Evolutionary conservation across 805 yeast species (phyloP).

Genomic region (Saccharomycopsis malanga): DNA sequence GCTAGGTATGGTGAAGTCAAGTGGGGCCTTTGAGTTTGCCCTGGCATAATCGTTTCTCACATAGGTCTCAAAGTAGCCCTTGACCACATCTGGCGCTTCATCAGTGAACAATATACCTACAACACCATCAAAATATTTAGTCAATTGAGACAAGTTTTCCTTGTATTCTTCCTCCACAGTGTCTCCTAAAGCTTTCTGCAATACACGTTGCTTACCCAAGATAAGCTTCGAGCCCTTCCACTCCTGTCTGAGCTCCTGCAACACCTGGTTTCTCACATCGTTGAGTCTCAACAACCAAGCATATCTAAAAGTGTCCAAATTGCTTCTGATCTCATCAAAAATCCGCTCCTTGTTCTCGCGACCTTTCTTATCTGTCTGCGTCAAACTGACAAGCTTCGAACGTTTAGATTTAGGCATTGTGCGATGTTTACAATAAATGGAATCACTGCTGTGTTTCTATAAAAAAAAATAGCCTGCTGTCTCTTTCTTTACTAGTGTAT

Average conservation of each 20-base stretch:
- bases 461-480: neutral
- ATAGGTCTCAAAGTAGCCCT: constrained; percentile 76
- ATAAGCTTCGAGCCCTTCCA: constrained; percentile 89
- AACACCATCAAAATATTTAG: constrained; percentile 63
- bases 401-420: constrained; percentile 95
- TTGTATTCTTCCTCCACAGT: constrained; percentile 84
- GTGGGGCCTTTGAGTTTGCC: constrained; percentile 79
- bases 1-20: constrained; percentile 77
- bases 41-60: constrained; percentile 79
- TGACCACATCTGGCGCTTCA: constrained; percentile 83
- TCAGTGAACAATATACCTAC: constrained; percentile 86
- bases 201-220: constrained; percentile 87
- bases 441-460: neutral
- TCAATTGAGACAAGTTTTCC: constrained; percentile 68
- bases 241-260: constrained; percentile 86
- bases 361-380: constrained; percentile 95
- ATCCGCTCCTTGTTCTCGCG: constrained; percentile 85
- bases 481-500: too few relatives aligned
- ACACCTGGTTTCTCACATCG: constrained; percentile 91
- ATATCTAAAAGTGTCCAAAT: constrained; percentile 68
- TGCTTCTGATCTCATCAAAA: constrained; percentile 82
- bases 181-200: constrained; percentile 88
- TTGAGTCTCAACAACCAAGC: constrained; percentile 83
- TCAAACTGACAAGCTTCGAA: constrained; percentile 89
- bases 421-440: neutral